A percentile compares a stretch with the other conserved stretches of the same genome.
Conservation (phyloP, 371 early-diverging fungal species). For the Mortierella sp. region DNA sequence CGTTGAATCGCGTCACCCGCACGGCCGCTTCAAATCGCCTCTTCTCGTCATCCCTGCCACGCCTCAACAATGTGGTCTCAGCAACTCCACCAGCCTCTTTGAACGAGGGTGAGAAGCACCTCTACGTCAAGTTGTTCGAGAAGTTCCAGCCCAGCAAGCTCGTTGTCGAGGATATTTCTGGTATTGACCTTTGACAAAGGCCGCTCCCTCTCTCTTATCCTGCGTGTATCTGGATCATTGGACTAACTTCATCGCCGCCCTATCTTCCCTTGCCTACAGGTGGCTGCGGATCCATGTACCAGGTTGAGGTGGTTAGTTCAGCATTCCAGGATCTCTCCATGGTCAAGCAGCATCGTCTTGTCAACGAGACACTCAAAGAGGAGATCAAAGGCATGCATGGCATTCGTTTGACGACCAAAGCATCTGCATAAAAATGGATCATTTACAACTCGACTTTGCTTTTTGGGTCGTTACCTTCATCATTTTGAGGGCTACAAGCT, state of each 20-base stretch:
- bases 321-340: slow-evolving; percentile 78
- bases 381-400: slow-evolving; percentile 96
- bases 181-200: slow-evolving; percentile 47
- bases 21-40: slow-evolving; percentile 9
- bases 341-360: slow-evolving; percentile 91
- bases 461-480: too few relatives aligned
- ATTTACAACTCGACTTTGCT: too few relatives aligned
- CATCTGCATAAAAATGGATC: slow-evolving; percentile 12
- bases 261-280: slow-evolving; percentile 57
- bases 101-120: slow-evolving; percentile 76
- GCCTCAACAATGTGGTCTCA: slow-evolving; percentile 32
- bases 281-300: slow-evolving; percentile 96
- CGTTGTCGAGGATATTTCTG: slow-evolving; percentile 88
- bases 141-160: slow-evolving; percentile 76
- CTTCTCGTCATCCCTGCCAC: slow-evolving; percentile 20
- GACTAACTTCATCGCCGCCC: neutral
- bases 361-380: slow-evolving; percentile 85
- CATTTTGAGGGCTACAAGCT: too few relatives aligned
- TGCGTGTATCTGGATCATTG: too few relatives aligned
- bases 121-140: slow-evolving; percentile 76
- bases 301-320: slow-evolving; percentile 83
- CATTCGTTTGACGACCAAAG: slow-evolving; percentile 65
- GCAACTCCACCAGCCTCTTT: slow-evolving; percentile 47
- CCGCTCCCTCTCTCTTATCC: too few relatives aligned
- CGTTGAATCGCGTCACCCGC: slow-evolving; percentile 20